Evolutionary conservation across 306 rosid species (phyloP).

Genomic region (Vigna reflexopilosa): DNA sequence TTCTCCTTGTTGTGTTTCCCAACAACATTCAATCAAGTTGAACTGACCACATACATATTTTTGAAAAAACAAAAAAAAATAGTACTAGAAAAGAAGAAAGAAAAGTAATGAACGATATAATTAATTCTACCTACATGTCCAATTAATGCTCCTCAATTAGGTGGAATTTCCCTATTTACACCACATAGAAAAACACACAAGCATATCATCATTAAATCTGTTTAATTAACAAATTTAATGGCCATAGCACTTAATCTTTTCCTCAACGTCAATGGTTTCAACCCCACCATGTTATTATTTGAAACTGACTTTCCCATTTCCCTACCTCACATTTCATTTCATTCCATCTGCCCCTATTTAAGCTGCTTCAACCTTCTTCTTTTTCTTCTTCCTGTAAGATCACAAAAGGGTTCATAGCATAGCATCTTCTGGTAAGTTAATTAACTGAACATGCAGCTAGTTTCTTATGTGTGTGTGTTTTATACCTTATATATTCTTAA

Average conservation of each 20-base stretch:
- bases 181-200: constrained; percentile 39
- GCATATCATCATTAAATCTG: constrained; percentile 23
- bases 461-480: not conserved
- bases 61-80: not conserved
- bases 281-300: constrained; percentile 50
- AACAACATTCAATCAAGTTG: constrained; percentile 21
- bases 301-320: not conserved
- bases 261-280: constrained; percentile 48
- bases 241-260: constrained; percentile 53
- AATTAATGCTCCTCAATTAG: not conserved
- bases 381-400: constrained; percentile 12
- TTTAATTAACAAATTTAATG: constrained; percentile 38
- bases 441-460: not conserved
- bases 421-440: constrained; percentile 32
- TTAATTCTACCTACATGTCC: not conserved
- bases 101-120: not conserved
- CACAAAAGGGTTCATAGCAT: not conserved
- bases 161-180: constrained; percentile 35
- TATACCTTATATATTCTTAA: not conserved
- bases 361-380: constrained; percentile 31
- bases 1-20: not conserved
- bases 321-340: not conserved
- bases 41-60: not conserved
- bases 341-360: constrained; percentile 45
- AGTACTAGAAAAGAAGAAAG: not conserved